phyloP scores from a whole-genome alignment of 345 rosid genomes.

The Populus euphratica region DNA sequence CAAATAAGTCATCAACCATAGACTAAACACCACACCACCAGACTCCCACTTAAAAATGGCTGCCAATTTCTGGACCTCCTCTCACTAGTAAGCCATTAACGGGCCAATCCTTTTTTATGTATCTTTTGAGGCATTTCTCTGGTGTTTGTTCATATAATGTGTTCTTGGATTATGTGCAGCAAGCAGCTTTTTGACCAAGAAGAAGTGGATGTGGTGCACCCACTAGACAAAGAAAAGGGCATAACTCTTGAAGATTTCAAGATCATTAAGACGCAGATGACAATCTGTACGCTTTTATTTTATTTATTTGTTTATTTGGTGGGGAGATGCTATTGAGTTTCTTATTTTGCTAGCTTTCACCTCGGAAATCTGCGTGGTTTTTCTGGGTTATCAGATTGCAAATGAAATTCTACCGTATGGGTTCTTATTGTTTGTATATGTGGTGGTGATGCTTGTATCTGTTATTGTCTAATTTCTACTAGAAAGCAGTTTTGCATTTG shows the following conservation, averaged over 20 bases:
- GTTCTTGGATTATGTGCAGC: constrained; percentile 32
- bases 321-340: not conserved
- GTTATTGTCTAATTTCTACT: not conserved
- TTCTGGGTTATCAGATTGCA: constrained; percentile 1
- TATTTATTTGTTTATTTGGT: too few species aligned
- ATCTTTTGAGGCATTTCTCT: not conserved
- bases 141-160: not conserved
- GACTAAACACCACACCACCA: not conserved
- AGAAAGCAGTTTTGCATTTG: not conserved
- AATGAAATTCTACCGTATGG: not conserved
- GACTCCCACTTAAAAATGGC: constrained; percentile 44
- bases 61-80: constrained; percentile 93
- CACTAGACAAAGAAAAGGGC: constrained; percentile 73
- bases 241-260: constrained; percentile 81
- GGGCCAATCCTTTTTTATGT: not conserved
- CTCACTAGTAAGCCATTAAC: constrained; percentile 53
- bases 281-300: constrained; percentile 51
- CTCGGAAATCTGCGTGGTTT: not conserved
- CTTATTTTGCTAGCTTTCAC: constrained; percentile 6
- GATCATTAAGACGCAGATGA: constrained; percentile 81
- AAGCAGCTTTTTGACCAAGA: constrained; percentile 87
- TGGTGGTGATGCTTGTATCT: not conserved
- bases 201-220: constrained; percentile 68
- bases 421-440: not conserved
- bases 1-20: not conserved